Evolutionary conservation across 2,329 filamentous ascomycete genomes (phyloP), one percentile per base, ranked within the genome.

Genomic region (Thielaviopsis punctulata): DNA sequence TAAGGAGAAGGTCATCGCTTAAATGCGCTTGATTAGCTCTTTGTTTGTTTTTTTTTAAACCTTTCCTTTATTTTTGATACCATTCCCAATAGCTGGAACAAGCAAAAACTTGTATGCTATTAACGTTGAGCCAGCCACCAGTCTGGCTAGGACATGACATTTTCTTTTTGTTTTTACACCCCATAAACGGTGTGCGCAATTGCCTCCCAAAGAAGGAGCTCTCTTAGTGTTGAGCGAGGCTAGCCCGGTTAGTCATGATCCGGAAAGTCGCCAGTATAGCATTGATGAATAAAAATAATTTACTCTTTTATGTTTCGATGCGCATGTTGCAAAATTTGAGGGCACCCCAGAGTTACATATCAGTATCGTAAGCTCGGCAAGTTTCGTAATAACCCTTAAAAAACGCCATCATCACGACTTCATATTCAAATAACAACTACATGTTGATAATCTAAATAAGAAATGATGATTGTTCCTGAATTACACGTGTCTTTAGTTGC

Each of bases 1-100:
- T 62, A 76, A 79, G 70, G 72, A 76, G 54, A 68, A 69, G 63
- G 61, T 63, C 39, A 64, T 62, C 46, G 61, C 63, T 59, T 64
- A 22, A 57, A 59, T 45, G 46, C 52, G 41, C 48, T 27, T 41
- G 24, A 43, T 30, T 19, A 18, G n/a, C 23, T 30, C 21, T 22
- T 13, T 21, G 13, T 30, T 48, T 15, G 15, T 9, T 19, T 19
- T 33, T 49, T 36, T 18, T 18, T 23, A 23, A 45, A 25, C 13
- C 13, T 15, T n/a, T 10, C n/a, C 23, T 10, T 27, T 9, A 48
- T 19, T n/a, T 41, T 48, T 48, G 24, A 48, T 48, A 48, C 45
- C 45, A 48, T n/a, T 19, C 19, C 9, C 10, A 5, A 48, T 30
- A 10, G 45, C 6, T 22, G 18, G 24, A 22, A 30, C 23, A 19